Conservation (phyloP, 1,139 yeast species). For the Kazachstania sp. region DNA sequence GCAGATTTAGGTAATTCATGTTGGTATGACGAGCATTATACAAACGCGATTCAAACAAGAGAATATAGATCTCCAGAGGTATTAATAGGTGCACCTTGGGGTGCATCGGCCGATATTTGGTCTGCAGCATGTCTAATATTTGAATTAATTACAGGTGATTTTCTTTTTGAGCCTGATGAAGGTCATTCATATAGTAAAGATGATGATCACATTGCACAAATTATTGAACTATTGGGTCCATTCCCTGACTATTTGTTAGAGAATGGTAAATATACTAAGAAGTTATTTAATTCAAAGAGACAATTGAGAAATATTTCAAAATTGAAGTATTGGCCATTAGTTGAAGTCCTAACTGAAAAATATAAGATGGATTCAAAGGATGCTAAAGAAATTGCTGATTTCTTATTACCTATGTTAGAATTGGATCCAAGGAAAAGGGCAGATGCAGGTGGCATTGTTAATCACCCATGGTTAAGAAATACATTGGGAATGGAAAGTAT, state of each 20-base stretch:
- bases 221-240: slow-evolving; percentile 54
- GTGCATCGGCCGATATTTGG: slow-evolving; percentile 71
- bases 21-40: slow-evolving; percentile 55
- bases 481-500: slow-evolving; percentile 54
- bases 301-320: slow-evolving; percentile 49
- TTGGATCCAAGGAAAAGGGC: slow-evolving; percentile 62
- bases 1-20: slow-evolving; percentile 76
- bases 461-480: slow-evolving; percentile 63
- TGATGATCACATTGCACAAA: slow-evolving; percentile 71
- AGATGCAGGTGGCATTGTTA: slow-evolving; percentile 68
- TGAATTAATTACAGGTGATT: slow-evolving; percentile 69
- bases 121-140: slow-evolving; percentile 62
- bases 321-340: slow-evolving; percentile 58
- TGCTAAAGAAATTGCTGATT: slow-evolving; percentile 50
- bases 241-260: slow-evolving; percentile 44
- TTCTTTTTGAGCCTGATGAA: slow-evolving; percentile 55
- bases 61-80: slow-evolving; percentile 72
- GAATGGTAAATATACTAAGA: slow-evolving; percentile 44
- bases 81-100: slow-evolving; percentile 55
- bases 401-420: slow-evolving; percentile 57
- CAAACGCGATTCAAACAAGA: slow-evolving; percentile 67
- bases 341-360: slow-evolving; percentile 52
- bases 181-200: slow-evolving; percentile 49
- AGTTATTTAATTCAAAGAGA: slow-evolving; percentile 47
- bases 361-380: slow-evolving; percentile 45